Percentiles rank a stretch among this genome's conserved stretches.
phyloP scores from a whole-genome alignment of 1,284 basidiomycete genomes.

The Meripilus lineatus region DNA sequence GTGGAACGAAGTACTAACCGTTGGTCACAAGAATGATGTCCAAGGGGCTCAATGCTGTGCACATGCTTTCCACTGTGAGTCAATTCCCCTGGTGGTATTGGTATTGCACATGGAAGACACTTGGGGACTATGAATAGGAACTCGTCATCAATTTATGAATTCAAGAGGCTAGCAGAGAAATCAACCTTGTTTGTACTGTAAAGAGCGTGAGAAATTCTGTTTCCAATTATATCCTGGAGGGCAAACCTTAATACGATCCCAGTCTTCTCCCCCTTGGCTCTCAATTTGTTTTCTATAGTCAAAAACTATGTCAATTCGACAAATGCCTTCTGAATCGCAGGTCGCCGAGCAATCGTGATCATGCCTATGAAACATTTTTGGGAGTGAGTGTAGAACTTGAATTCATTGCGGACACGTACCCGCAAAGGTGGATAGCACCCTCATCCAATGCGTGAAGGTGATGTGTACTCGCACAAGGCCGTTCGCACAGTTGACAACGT shows the following conservation, averaged over 20 bases:
- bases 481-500: conserved; percentile 47
- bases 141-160: not conserved
- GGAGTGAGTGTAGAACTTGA: not conserved
- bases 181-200: conserved; percentile 32
- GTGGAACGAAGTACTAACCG: conserved; percentile 27
- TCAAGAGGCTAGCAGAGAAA: not conserved
- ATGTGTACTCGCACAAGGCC: conserved; percentile 41
- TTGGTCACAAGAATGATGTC: conserved; percentile 39
- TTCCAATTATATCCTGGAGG: not conserved
- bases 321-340: conserved; percentile 45
- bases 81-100: conserved; percentile 37
- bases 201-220: not conserved
- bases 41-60: conserved; percentile 35
- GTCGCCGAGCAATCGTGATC: conserved; percentile 40
- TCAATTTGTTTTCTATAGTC: conserved; percentile 43
- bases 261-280: conserved; percentile 39
- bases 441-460: conserved; percentile 49
- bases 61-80: conserved; percentile 43
- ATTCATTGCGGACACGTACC: too few species aligned
- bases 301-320: conserved; percentile 52
- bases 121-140: conserved; percentile 36
- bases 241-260: too few species aligned
- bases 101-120: conserved; percentile 42
- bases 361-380: conserved; percentile 30
- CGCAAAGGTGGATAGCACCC: conserved; percentile 48